Conservation (phyloP, 2,329 filamentous ascomycete genomes). For the Fusarium multiceps region DNA sequence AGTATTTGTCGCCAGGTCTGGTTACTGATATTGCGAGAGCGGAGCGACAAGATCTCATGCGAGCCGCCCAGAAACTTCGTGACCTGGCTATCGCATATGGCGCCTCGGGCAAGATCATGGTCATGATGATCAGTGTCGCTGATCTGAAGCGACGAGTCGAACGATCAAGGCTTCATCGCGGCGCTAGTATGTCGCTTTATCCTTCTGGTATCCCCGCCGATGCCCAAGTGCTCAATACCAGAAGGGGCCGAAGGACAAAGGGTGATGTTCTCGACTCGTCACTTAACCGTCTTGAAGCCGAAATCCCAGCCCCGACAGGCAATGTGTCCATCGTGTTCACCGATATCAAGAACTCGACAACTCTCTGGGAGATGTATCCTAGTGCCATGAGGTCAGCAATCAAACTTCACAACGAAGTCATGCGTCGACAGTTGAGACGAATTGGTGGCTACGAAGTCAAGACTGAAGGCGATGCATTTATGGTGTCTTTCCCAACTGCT, state of each 20-base stretch:
- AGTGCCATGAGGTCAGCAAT: slow-evolving; percentile 97
- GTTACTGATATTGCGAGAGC: slow-evolving; percentile 91
- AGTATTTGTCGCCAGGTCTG: slow-evolving; percentile 88
- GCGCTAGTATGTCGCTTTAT: slow-evolving; percentile 86
- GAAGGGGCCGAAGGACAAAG: slow-evolving; percentile 73
- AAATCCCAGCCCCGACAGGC: slow-evolving; percentile 90
- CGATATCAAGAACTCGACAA: slow-evolving; percentile 98
- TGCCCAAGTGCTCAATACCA: slow-evolving; percentile 69
- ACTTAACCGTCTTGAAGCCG: slow-evolving; percentile 85
- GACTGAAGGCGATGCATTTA: slow-evolving; percentile 99
- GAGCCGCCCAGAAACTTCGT: slow-evolving; percentile 91
- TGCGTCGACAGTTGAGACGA: slow-evolving; percentile 90
- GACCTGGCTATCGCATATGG: slow-evolving; percentile 97
- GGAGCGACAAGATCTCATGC: slow-evolving; percentile 91
- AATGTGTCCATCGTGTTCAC: slow-evolving; percentile 96
- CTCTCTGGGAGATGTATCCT: slow-evolving; percentile 94
- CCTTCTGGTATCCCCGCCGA: slow-evolving; percentile 80
- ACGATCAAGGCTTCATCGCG: slow-evolving; percentile 76
- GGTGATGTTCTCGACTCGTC: slow-evolving; percentile 82
- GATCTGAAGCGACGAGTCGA: slow-evolving; percentile 87
- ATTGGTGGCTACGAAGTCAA: slow-evolving; percentile 99
- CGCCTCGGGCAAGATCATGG: slow-evolving; percentile 94
- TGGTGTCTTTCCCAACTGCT: slow-evolving; percentile 97
- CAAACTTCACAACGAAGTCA: slow-evolving; percentile 96
- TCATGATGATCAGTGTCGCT: slow-evolving; percentile 96